Evolutionary conservation across 495 filamentous ascomycete species (phyloP).

Genomic region (Hyaloscypha hepaticicola): DNA sequence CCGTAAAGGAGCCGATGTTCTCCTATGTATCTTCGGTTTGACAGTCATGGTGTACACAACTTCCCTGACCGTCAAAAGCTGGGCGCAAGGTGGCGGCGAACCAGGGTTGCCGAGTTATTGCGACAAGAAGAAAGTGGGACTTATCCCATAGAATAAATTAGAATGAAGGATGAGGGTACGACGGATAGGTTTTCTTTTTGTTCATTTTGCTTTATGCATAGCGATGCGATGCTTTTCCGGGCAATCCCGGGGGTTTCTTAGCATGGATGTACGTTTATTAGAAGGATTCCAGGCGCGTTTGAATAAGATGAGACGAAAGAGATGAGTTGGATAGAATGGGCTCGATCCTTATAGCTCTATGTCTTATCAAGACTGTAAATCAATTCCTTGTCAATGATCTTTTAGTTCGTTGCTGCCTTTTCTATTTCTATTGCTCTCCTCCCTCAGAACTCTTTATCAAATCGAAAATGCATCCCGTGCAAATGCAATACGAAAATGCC

Average conservation of each 20-base stretch:
- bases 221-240: slow-evolving; percentile 1
- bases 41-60: slow-evolving; percentile 91
- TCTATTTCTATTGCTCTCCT: too few relatives aligned
- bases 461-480: too few relatives aligned
- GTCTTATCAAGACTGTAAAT: neutral
- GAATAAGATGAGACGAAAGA: neutral
- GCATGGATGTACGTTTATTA: neutral
- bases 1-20: slow-evolving; percentile 68
- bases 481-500: too few relatives aligned
- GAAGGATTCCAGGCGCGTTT: neutral
- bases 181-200: neutral
- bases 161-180: neutral
- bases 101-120: slow-evolving; percentile 48
- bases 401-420: too few relatives aligned
- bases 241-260: neutral
- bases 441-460: too few relatives aligned
- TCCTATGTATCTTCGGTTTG: slow-evolving; percentile 76
- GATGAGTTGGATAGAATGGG: neutral
- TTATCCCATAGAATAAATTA: neutral
- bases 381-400: too few relatives aligned
- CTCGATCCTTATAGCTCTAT: neutral
- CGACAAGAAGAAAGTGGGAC: slow-evolving; percentile 33
- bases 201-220: slow-evolving; percentile 3
- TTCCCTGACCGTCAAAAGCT: slow-evolving; percentile 75
- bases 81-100: slow-evolving; percentile 53